Conservation (phyloP, 768 basidiomycete genomes). For the Amanita pallidorosea region DNA sequence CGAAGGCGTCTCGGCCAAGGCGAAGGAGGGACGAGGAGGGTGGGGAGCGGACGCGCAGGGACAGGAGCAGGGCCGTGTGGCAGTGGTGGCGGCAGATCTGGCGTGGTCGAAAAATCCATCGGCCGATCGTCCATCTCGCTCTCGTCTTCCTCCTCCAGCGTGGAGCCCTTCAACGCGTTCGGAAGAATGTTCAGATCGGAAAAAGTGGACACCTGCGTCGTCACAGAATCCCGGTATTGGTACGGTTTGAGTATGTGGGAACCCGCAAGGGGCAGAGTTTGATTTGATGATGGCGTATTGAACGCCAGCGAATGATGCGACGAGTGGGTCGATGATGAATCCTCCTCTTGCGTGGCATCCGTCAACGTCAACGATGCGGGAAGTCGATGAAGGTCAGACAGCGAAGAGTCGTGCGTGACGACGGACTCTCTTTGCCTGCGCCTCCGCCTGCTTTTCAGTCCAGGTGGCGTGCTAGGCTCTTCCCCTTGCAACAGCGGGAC, state of each 20-base stretch:
- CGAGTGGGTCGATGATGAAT: neutral
- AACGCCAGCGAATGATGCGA: neutral
- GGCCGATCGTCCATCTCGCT: too few relatives aligned
- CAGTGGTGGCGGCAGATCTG: neutral
- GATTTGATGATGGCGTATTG: neutral
- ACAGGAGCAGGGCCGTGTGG: neutral
- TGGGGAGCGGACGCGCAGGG: neutral
- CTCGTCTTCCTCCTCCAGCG: neutral
- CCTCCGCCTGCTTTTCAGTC: neutral
- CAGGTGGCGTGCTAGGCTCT: neutral
- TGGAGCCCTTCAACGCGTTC: neutral
- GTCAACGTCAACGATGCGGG: neutral
- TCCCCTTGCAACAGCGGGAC: neutral
- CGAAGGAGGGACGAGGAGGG: neutral
- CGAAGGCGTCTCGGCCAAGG: neutral
- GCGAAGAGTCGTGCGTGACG: neutral
- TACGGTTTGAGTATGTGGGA: neutral
- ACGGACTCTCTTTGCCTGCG: neutral
- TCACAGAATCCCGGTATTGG: neutral
- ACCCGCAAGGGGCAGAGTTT: neutral
- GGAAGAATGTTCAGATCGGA: neutral
- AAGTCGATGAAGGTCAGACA: slow-evolving; percentile 4
- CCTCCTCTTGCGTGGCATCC: neutral
- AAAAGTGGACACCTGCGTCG: neutral
- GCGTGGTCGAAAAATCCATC: too few relatives aligned